A percentile compares a stretch with the other conserved stretches of the same genome.
phyloP scores from a whole-genome alignment of 2,329 filamentous ascomycete species.

The Aspergillus awamori region DNA sequence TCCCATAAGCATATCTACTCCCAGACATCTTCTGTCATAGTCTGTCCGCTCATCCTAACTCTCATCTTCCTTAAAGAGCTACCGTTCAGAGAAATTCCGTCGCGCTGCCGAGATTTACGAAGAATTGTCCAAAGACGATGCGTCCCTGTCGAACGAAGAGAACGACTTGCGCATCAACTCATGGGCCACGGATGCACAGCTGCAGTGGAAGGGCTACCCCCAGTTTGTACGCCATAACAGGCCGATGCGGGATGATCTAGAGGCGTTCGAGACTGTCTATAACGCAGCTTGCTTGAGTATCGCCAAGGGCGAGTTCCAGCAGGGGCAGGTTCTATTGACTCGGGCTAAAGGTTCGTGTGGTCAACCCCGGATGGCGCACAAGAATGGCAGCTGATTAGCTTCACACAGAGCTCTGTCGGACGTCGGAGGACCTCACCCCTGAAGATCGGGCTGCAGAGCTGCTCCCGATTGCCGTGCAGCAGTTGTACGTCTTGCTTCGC shows the following conservation, averaged over 20 bases:
- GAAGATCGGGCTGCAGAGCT: conserved; percentile 63
- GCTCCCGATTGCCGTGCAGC: conserved; percentile 63
- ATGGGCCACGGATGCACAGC: conserved; percentile 63
- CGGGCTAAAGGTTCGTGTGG: conserved; percentile 55
- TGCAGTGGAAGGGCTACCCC: conserved; percentile 61
- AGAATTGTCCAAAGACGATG: conserved; percentile 48
- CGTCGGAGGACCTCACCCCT: conserved; percentile 60
- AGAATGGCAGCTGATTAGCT: not conserved
- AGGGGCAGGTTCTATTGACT: conserved; percentile 62
- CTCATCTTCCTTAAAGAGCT: conserved; percentile 38
- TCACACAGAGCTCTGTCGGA: conserved; percentile 58
- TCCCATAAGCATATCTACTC: not conserved
- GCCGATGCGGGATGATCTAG: conserved; percentile 61
- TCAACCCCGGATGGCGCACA: not conserved
- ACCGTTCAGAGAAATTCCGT: conserved; percentile 63
- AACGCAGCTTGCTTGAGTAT: conserved; percentile 67
- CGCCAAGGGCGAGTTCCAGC: conserved; percentile 60
- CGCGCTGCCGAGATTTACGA: conserved; percentile 59
- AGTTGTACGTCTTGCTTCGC: conserved; percentile 61
- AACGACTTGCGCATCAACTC: conserved; percentile 65
- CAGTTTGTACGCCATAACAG: conserved; percentile 56
- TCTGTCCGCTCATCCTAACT: not conserved
- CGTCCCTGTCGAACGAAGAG: conserved; percentile 52
- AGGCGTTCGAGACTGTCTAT: conserved; percentile 67
- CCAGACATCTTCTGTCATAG: not conserved